Percentiles rank a stretch among this genome's conserved stretches.
Conservation (phyloP, 2,329 filamentous ascomycete genomes). For the Hypoxylon sp. region DNA sequence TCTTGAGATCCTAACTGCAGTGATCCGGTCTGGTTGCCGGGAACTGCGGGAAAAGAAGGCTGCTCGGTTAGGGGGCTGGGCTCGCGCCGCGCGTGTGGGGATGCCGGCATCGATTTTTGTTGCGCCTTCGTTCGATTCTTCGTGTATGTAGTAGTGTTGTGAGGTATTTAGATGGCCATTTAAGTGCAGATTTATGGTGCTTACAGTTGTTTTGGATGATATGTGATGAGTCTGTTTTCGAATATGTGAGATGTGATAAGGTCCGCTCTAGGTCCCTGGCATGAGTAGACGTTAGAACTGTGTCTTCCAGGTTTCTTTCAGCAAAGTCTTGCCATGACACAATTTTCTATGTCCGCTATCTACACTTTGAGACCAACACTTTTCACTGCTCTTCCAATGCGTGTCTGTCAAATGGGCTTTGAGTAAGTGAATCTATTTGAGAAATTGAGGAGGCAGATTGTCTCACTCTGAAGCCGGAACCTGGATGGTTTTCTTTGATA, state of each 20-base stretch:
- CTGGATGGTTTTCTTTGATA: slow-evolving; percentile 9
- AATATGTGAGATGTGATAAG: not conserved
- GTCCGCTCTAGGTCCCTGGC: too few relatives aligned
- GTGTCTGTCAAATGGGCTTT: not conserved
- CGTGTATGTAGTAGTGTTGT: slow-evolving; percentile 26
- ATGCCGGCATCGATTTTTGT: slow-evolving; percentile 1
- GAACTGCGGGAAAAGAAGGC: slow-evolving; percentile 13
- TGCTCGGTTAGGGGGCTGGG: not conserved
- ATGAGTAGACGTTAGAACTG: not conserved
- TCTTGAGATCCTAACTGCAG: not conserved
- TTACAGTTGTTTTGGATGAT: slow-evolving; percentile 1
- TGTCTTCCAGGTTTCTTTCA: not conserved
- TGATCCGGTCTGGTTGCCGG: slow-evolving; percentile 31
- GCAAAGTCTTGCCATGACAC: not conserved
- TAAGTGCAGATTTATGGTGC: slow-evolving; percentile 40
- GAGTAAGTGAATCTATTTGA: not conserved
- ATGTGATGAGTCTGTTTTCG: not conserved
- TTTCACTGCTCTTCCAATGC: not conserved
- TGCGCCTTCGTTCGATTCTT: slow-evolving; percentile 45
- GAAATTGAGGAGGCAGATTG: not conserved
- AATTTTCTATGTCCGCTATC: not conserved
- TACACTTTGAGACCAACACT: not conserved
- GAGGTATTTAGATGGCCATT: slow-evolving; percentile 47
- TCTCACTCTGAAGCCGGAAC: slow-evolving; percentile 8
- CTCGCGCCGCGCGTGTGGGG: not conserved